Evolutionary conservation across 768 basidiomycete species (phyloP).

Genomic region (Pleurotus ostreatus): DNA sequence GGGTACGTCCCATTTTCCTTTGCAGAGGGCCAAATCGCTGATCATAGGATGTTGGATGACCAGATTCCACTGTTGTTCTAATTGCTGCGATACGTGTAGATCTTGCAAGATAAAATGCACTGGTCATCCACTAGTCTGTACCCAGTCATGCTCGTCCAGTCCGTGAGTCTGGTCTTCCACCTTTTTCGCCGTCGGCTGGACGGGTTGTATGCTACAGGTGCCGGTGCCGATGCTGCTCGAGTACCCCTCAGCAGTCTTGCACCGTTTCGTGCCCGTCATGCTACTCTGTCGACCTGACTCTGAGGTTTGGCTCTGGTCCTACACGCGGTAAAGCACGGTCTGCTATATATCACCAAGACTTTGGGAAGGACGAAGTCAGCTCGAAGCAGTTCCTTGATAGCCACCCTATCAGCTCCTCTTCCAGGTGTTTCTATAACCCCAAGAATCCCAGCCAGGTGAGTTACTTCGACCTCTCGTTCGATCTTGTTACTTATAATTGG

Average conservation of each 20-base stretch:
- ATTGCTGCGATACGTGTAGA: conserved; percentile 12
- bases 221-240: conserved; percentile 14
- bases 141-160: conserved; percentile 8
- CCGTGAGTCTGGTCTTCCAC: not conserved
- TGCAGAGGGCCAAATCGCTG: no score
- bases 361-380: conserved; percentile 7
- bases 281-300: conserved; percentile 11
- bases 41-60: no score
- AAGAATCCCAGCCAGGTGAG: conserved; percentile 7
- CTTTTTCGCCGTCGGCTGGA: no score
- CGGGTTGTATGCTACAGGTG: conserved; percentile 3
- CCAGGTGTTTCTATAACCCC: conserved; percentile 15
- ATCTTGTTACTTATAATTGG: not conserved
- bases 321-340: not conserved
- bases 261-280: conserved; percentile 14
- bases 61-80: conserved; percentile 14
- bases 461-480: not conserved
- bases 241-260: conserved; percentile 7
- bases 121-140: not conserved
- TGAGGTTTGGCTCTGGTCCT: conserved; percentile 4
- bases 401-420: conserved; percentile 12
- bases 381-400: conserved; percentile 8
- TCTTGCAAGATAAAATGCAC: conserved; percentile 12
- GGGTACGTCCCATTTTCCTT: conserved; percentile 7
- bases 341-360: conserved; percentile 12